Evolutionary conservation across 257 asterid species (phyloP), one percentile per base, ranked within the genome.

Genomic region (Lycium barbarum): DNA sequence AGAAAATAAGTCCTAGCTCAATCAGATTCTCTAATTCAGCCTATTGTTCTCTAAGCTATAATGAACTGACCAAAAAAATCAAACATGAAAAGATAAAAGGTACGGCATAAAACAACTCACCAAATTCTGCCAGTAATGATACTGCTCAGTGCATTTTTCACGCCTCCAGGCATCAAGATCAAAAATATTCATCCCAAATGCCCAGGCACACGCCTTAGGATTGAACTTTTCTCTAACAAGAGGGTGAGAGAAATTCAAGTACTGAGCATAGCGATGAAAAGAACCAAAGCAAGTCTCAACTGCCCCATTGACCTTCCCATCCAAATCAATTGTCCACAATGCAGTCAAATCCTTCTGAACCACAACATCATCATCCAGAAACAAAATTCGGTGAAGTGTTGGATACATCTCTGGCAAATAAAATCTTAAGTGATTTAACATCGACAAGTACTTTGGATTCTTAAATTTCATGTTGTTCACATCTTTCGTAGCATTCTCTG

Each of bases 401-500:
- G 99, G 99, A 80, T 91, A 96, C 90, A 96, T 84, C 89, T 96
- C 99, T 22, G 99, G 99, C 90, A 96, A 90, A 92, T 96, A 96
- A 90, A 96, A 96, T 4, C 97, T 89, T 13, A 96, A 95, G 89
- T 96, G 98, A 90, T 93, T 96, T 86, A 96, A 88, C 92, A 93
- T 90, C 5, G 94, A 92, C 86, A 96, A 62, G 87, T 91, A 96
- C 90, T 94, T 96, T 35, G 99, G 99, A 86, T 91, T 93, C 84
- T 91, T 89, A 76, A 76, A 92, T 88, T 94, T 93, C 94, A 94
- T 92, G 88, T 87, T 88, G 88, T 89, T 90, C 81, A 90, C 87
- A 79, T 93, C 99, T 88, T 93, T 92, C 72, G 94, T 92, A 82
- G 93, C 89, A 84, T 94, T 96, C 86, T 91, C 98, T n/a, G 96